Conservation (phyloP, 2,329 filamentous ascomycete species). For the Teratosphaeria epicoccoides region DNA sequence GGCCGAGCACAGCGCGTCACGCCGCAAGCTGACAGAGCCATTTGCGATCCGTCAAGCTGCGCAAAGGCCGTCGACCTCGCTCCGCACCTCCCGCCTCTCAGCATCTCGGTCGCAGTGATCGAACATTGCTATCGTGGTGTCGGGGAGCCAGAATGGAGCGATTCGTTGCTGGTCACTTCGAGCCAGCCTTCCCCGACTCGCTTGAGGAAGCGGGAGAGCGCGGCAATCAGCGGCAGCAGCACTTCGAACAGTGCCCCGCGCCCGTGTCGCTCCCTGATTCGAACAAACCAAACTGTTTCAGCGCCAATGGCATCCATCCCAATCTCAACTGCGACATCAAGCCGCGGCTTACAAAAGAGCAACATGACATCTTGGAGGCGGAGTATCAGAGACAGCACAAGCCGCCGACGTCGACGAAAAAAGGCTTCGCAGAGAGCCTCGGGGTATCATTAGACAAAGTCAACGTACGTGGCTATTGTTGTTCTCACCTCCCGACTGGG, state of each 20-base stretch:
- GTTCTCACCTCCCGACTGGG: background rate
- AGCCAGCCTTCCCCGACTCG: constrained; percentile 1
- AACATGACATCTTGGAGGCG: constrained; percentile 42
- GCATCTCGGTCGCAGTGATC: background rate
- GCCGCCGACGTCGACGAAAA: constrained; percentile 41
- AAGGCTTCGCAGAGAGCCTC: constrained; percentile 38
- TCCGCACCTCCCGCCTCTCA: background rate
- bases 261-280: constrained; percentile 7
- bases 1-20: background rate
- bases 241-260: constrained; percentile 1
- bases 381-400: constrained; percentile 40
- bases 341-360: constrained; percentile 42
- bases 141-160: constrained; percentile 1
- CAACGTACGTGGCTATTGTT: constrained; percentile 32
- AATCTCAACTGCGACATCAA: constrained; percentile 35
- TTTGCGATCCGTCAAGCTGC: background rate
- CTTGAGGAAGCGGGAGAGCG: constrained; percentile 2
- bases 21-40: background rate
- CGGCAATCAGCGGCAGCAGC: background rate
- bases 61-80: background rate
- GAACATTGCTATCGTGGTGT: background rate
- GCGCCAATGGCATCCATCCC: constrained; percentile 10
- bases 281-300: constrained; percentile 9
- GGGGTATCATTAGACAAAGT: constrained; percentile 43
- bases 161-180: constrained; percentile 1